A percentile compares a stretch with the other conserved stretches of the same genome.
Evolutionary conservation across 257 asterid genomes (phyloP).

Genomic region (Rauvolfia tetraphylla): DNA sequence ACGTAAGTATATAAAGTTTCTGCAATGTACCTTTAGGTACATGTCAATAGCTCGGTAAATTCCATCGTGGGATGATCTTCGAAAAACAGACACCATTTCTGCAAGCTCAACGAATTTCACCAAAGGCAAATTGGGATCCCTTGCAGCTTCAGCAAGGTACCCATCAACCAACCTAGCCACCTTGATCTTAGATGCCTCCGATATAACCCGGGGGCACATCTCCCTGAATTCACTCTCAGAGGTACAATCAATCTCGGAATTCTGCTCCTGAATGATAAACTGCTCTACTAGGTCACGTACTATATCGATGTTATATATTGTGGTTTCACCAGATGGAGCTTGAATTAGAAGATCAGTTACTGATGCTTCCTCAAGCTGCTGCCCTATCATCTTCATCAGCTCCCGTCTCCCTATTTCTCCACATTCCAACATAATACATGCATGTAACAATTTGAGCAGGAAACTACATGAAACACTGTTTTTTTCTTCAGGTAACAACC

Average conservation of each 20-base stretch:
- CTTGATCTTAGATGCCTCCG: slow-evolving; percentile 57
- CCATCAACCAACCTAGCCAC: slow-evolving; percentile 71
- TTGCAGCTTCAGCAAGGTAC: slow-evolving; percentile 76
- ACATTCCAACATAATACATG: slow-evolving; percentile 48
- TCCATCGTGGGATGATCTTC: slow-evolving; percentile 68
- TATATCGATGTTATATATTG: slow-evolving; percentile 42
- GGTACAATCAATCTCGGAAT: slow-evolving; percentile 22
- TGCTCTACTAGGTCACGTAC: slow-evolving; percentile 59
- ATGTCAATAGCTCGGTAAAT: slow-evolving; percentile 79
- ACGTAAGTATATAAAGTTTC: neutral
- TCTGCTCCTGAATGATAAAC: slow-evolving; percentile 51
- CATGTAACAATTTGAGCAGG: slow-evolving; percentile 60
- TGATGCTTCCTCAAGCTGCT: slow-evolving; percentile 64
- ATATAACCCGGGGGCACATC: slow-evolving; percentile 29
- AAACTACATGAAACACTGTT: slow-evolving; percentile 52
- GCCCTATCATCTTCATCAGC: slow-evolving; percentile 52
- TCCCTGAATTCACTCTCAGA: slow-evolving; percentile 43
- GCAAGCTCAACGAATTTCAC: slow-evolving; percentile 54
- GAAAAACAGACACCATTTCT: slow-evolving; percentile 55
- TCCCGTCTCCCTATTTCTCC: slow-evolving; percentile 47
- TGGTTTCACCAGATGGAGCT: slow-evolving; percentile 48
- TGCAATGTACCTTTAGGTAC: slow-evolving; percentile 61
- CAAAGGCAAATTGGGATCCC: slow-evolving; percentile 51
- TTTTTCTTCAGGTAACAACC: slow-evolving; percentile 52
- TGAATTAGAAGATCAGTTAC: slow-evolving; percentile 52